These are phyloP conservation scores for Stephania japonica DNA, from an alignment of 164 flowering plant species.

Conservation along the genomic window DNA sequence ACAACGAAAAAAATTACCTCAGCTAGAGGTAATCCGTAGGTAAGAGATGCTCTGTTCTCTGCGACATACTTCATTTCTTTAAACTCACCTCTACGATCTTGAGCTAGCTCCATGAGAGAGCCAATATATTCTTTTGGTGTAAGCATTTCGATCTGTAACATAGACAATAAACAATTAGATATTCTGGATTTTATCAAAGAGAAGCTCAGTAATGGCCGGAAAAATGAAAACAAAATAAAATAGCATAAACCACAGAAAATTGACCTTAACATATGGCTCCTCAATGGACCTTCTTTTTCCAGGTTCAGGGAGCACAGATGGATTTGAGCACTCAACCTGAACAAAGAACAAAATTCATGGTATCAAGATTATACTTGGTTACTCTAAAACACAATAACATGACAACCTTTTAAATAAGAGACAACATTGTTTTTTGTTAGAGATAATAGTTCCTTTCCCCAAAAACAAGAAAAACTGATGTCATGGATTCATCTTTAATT, in stretches of 20 bases:
- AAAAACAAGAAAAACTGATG: background rate
- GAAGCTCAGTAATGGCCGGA: background rate
- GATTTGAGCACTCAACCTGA: conserved; percentile 95
- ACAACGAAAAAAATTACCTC: conserved; percentile 44
- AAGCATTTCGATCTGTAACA: conserved; percentile 82
- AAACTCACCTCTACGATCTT: conserved; percentile 88
- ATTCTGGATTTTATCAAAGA: background rate
- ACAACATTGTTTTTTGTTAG: background rate
- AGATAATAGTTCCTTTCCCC: background rate
- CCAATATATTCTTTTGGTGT: conserved; percentile 96
- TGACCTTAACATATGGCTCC: conserved; percentile 92
- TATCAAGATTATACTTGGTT: background rate
- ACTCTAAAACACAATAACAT: background rate
- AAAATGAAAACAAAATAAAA: background rate
- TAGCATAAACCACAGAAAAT: conserved; percentile 9
- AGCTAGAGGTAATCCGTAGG: conserved; percentile 82
- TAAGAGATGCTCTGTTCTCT: conserved; percentile 80
- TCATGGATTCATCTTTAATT: background rate
- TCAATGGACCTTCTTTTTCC: conserved; percentile 75
- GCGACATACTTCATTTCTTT: conserved; percentile 86
- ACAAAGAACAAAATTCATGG: conserved; percentile 11
- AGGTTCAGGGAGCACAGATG: conserved; percentile 88
- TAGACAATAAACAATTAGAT: conserved; percentile 2
- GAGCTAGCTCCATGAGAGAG: conserved; percentile 91
- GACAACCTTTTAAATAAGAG: background rate